phyloP scores from a whole-genome alignment of 2,329 filamentous ascomycete genomes.

The Bertia moriformis region DNA sequence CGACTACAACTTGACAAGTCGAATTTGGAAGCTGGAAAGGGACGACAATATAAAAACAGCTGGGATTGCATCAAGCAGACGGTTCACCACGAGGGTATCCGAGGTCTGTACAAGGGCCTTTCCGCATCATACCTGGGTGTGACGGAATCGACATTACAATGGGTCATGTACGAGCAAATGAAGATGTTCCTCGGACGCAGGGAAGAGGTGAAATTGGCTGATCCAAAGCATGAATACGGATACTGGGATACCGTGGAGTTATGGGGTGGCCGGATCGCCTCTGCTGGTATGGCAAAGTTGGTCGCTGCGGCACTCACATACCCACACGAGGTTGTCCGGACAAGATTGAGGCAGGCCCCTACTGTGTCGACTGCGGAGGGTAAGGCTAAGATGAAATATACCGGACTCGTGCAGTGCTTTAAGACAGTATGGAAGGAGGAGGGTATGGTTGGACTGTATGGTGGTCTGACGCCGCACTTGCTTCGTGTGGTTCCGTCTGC shows the following conservation, averaged over 20 bases:
- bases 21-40: slow-evolving; percentile 41
- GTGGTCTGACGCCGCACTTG: slow-evolving; percentile 80
- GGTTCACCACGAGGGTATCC: slow-evolving; percentile 63
- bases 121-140: slow-evolving; percentile 85
- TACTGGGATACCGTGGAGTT: slow-evolving; percentile 62
- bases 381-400: slow-evolving; percentile 57
- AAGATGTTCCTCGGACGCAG: slow-evolving; percentile 59
- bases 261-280: slow-evolving; percentile 65
- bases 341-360: slow-evolving; percentile 62
- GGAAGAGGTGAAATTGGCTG: slow-evolving; percentile 37
- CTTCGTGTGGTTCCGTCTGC: slow-evolving; percentile 82
- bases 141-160: slow-evolving; percentile 78
- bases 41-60: slow-evolving; percentile 70
- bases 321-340: slow-evolving; percentile 82
- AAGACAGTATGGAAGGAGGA: slow-evolving; percentile 77
- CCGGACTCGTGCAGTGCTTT: slow-evolving; percentile 78
- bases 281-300: slow-evolving; percentile 74
- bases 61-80: slow-evolving; percentile 78
- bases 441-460: slow-evolving; percentile 72
- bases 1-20: slow-evolving; percentile 83
- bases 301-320: slow-evolving; percentile 75
- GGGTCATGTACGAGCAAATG: slow-evolving; percentile 87
- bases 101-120: slow-evolving; percentile 76
- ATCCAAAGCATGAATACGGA: slow-evolving; percentile 45
- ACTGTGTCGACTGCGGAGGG: slow-evolving; percentile 47